A percentile compares a stretch with the other conserved stretches of the same genome.
Evolutionary conservation across 2,329 filamentous ascomycete species (phyloP).

Genomic region (Chrysoporthe cubensis): DNA sequence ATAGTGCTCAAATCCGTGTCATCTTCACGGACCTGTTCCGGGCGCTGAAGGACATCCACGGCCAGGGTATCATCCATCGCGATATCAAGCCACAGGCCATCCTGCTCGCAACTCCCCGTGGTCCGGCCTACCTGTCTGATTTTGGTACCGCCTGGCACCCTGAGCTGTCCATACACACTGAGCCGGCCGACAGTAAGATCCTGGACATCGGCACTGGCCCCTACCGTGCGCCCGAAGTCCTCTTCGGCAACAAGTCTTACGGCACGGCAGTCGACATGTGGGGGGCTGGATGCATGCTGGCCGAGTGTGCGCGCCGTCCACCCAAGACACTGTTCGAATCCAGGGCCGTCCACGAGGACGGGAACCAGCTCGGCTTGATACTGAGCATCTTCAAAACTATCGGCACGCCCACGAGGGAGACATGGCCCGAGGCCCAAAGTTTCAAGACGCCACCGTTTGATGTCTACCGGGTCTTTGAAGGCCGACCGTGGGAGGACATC

Average conservation of each 20-base stretch:
- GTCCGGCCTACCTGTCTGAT: conserved; percentile 81
- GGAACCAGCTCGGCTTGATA: conserved; percentile 89
- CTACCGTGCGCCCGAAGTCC: conserved; percentile 86
- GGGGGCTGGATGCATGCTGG: conserved; percentile 82
- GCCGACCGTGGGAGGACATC: conserved; percentile 69
- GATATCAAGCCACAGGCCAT: conserved; percentile 95
- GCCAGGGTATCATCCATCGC: conserved; percentile 80
- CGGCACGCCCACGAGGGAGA: conserved; percentile 79
- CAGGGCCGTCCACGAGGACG: conserved; percentile 72
- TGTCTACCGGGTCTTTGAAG: conserved; percentile 78
- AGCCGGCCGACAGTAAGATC: conserved; percentile 72
- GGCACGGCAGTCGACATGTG: conserved; percentile 80
- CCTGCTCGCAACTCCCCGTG: conserved; percentile 67
- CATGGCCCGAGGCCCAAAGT: conserved; percentile 77
- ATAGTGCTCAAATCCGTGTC: conserved; percentile 38
- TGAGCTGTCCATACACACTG: conserved; percentile 58
- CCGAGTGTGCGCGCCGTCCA: conserved; percentile 66
- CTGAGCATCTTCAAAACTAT: conserved; percentile 90
- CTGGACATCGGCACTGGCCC: conserved; percentile 92
- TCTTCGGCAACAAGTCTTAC: conserved; percentile 84
- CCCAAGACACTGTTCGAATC: conserved; percentile 79
- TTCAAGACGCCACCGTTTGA: conserved; percentile 83
- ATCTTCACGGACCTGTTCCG: conserved; percentile 70
- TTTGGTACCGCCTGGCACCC: conserved; percentile 92
- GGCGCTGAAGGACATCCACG: conserved; percentile 74